Evolutionary conservation across 2,329 filamentous ascomycete species (phyloP), one percentile per base, ranked within the genome.

Genomic region (Aureobasidium sp.): DNA sequence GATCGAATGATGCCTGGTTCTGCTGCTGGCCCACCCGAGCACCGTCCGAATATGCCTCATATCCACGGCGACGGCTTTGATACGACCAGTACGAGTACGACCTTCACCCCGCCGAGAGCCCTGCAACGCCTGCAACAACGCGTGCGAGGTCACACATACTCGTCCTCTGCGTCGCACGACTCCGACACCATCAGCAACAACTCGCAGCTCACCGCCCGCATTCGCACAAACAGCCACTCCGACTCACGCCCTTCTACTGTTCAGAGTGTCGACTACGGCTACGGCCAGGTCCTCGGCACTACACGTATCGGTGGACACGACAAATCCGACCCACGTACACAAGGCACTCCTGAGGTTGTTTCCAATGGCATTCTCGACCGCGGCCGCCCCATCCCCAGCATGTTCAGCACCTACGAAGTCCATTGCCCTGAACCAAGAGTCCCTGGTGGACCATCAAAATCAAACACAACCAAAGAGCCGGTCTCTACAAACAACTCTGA

Each of bases 361-460:
- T 54, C 59, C 41, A 61, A 55, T 30, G 78, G 77, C 5, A 72
- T 79, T 53, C 65, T 79, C 63, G 73, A 75, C 50, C 72, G 77
- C 63, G 75, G 75, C 16, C 71, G 77, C 42, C 71, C 75, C 7
- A 71, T 74, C n/a, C 75, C 76, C 41, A 72, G 74, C 54, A 72
- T 73, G 42, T 77, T 82, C 69, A 78, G 69, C 67, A 70, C 66
- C 52, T 71, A 68, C 63, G 70, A 72, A 37, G 54, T 29, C 25
- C 45, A 39, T 16, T 62, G 91, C 30, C 92, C 93, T 15, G 93
- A 88, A 41, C 93, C 93, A 5, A 92, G 86, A 32, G 81, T 97
- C 39, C 91, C 90, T 37, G 87, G 82, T 53, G 92, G 92, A 5
- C 90, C 92, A 62, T 85, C 91, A 52, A 78, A 41, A 6, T 15